These are phyloP conservation scores for Dichotomocladium elegans DNA, from an alignment of 371 early-diverging fungal genomes.

Conservation along the genomic window DNA sequence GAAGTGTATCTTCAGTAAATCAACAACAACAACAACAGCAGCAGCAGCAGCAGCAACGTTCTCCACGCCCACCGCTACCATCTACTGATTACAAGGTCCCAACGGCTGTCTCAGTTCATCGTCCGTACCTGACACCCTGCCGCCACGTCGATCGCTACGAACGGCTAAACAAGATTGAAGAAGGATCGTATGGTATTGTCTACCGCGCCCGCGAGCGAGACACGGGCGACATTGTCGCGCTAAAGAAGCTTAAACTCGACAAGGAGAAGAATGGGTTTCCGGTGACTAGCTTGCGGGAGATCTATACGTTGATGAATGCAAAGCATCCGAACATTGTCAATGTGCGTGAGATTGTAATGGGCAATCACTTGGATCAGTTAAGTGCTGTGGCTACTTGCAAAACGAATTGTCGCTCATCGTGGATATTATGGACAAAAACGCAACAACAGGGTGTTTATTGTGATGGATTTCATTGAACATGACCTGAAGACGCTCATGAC, in stretches of 20 bases:
- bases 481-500: conserved; percentile 91
- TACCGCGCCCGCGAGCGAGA: conserved; percentile 91
- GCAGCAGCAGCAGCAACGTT: conserved; percentile 1
- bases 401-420: conserved; percentile 18
- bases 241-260: conserved; percentile 96
- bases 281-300: conserved; percentile 88
- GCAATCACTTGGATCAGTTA: conserved; percentile 73
- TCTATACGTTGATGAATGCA: conserved; percentile 81
- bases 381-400: too few species aligned
- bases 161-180: conserved; percentile 94
- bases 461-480: conserved; percentile 97
- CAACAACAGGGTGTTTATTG: conserved; percentile 79
- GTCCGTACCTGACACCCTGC: conserved; percentile 46
- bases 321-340: conserved; percentile 95
- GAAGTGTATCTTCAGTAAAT: neutral
- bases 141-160: conserved; percentile 85
- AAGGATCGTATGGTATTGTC: conserved; percentile 99
- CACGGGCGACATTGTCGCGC: conserved; percentile 94
- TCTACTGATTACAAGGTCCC: neutral
- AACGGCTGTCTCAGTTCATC: neutral
- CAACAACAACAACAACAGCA: conserved; percentile 7
- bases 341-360: conserved; percentile 90
- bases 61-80: neutral
- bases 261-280: conserved; percentile 96
- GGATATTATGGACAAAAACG: neutral